These are phyloP conservation scores for Fusarium nematophilum DNA, from an alignment of 2,329 filamentous ascomycete species.

Conservation along the genomic window DNA sequence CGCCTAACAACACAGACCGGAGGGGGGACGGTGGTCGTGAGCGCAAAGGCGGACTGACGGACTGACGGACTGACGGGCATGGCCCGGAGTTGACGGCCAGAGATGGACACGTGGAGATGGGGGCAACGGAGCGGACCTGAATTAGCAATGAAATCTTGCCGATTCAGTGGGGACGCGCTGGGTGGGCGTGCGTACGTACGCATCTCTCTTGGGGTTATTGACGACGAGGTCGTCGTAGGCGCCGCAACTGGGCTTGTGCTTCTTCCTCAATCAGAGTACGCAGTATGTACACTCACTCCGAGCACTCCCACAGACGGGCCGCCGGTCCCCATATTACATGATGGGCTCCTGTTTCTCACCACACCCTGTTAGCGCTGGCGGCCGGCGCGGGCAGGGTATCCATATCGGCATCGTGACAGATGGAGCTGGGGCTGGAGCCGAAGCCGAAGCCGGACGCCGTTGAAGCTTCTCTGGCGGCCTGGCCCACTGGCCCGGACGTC, in stretches of 20 bases:
- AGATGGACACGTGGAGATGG: conserved; percentile 31
- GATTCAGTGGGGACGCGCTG: conserved; percentile 18
- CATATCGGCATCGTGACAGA: conserved; percentile 22
- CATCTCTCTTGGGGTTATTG: not conserved
- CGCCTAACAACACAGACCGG: conserved; percentile 3
- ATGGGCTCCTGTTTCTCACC: conserved; percentile 31
- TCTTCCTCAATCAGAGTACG: not conserved
- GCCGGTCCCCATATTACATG: conserved; percentile 5
- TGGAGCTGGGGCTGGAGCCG: not conserved
- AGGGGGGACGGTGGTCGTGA: not conserved
- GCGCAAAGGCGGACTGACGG: conserved; percentile 6
- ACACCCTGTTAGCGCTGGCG: conserved; percentile 34
- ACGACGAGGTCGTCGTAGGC: conserved; percentile 10
- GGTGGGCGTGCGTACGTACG: not conserved
- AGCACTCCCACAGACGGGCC: not conserved
- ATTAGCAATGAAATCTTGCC: conserved; percentile 12
- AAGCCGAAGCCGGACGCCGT: conserved; percentile 28
- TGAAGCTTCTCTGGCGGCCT: no score
- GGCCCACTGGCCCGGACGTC: not conserved
- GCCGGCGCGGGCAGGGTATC: conserved; percentile 20
- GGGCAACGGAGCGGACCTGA: conserved; percentile 29
- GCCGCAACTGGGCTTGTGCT: conserved; percentile 19
- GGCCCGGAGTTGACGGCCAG: conserved; percentile 21
- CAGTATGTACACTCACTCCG: conserved; percentile 2
- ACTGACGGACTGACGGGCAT: not conserved